Base-by-base conservation (phyloP, 768 basidiomycete genomes). In the Boletus bicolor region DNA sequence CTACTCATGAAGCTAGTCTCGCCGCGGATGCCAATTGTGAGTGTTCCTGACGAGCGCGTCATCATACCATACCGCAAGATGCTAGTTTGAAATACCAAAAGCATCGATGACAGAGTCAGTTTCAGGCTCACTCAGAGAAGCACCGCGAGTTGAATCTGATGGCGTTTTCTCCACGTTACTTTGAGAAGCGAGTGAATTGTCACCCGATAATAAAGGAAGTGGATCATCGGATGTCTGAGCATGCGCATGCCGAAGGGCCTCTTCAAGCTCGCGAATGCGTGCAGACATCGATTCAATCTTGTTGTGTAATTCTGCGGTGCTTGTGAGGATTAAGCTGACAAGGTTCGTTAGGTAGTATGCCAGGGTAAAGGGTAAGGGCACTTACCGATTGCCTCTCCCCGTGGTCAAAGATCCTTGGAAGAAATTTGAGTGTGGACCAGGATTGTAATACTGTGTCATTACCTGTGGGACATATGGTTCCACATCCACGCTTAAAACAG, bases 391-490 rank as follows among this genome's bases (percentile, higher is more conserved):
- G n/a, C 82, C 81, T 64, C 81, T 86, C 21, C 83, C 85, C 24
- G 80, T 77, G 5, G 79, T 78, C 57, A 83, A 72, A 9, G 77
- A 78, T 19, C 82, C 84, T 85, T 52, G 14, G 36, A 12, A 30
- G 28, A 17, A 7, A 43, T 45, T 42, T 51, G 19, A 62, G 55
- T 37, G 37, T 32, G 9, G 41, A 49, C 36, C 14, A 37, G 30
- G n/a, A 49, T 51, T 59, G 28, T 38, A 36, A 48, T 35, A 61
- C 28, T 10, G n/a, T 28, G 26, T 37, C 21, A 28, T 58, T 60
- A 85, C 89, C 89, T 53, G 85, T 82, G n/a, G 89, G 89, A 71
- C 89, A 91, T 54, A 91, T 86, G 17, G 82, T 75, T 24, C 82
- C 82, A 64, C 87, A 91, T 35, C 89, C 89, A 64, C 88, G 77